Evolutionary conservation across 306 rosid species (phyloP).

Genomic region (Abrus pulchellus): DNA sequence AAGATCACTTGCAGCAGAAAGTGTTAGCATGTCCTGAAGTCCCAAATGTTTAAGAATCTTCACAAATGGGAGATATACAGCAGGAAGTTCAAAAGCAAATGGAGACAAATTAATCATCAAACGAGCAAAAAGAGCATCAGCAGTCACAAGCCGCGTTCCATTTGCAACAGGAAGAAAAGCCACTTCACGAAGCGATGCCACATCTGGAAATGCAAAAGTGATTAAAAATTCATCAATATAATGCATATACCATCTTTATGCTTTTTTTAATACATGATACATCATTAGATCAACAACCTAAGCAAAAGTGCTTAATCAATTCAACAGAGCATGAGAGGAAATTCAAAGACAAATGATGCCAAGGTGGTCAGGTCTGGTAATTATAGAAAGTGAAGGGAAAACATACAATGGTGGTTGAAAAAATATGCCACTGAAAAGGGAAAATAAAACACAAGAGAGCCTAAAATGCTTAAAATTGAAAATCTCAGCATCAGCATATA

Average conservation of each 20-base stretch:
- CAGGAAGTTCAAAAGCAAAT: constrained; percentile 94
- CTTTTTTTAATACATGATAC: not conserved
- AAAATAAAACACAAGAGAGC: not conserved
- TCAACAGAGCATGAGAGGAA: constrained; percentile 2
- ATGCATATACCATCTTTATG: constrained; percentile 3
- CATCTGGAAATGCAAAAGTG: constrained; percentile 64
- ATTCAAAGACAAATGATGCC: not conserved
- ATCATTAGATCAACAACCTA: constrained; percentile 5
- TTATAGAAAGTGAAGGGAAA: not conserved
- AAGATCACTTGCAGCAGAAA: constrained; percentile 83
- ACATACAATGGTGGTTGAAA: too few relatives aligned
- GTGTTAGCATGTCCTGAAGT: constrained; percentile 84
- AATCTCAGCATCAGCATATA: too few relatives aligned
- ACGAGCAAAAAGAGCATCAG: constrained; percentile 81
- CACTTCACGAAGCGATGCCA: constrained; percentile 66
- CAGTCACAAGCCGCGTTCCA: constrained; percentile 91
- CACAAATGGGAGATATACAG: constrained; percentile 81
- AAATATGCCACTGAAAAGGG: not conserved
- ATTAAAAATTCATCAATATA: constrained; percentile 24
- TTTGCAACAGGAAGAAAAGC: constrained; percentile 96
- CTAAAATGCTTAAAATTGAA: not conserved
- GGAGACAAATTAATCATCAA: constrained; percentile 90
- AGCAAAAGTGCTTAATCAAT: constrained; percentile 34
- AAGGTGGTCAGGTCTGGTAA: not conserved
- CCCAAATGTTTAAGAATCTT: constrained; percentile 91